These are phyloP conservation scores for Aspergillus baeticus DNA, from an alignment of 495 filamentous ascomycete species.

Conservation along the genomic window DNA sequence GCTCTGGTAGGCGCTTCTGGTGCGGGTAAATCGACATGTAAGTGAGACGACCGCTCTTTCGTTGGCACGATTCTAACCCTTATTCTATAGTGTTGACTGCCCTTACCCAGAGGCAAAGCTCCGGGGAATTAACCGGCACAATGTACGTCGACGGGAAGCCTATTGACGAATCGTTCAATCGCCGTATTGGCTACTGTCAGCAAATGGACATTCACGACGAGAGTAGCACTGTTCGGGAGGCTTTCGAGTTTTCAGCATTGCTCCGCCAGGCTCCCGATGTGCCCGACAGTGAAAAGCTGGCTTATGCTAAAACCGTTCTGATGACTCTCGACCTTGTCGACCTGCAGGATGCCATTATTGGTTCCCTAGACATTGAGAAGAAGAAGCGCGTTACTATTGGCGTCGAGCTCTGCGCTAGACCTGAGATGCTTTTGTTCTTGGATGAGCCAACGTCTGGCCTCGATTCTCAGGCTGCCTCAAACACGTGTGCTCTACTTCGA, in stretches of 20 bases:
- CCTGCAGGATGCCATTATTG: constrained; percentile 81
- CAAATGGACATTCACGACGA: constrained; percentile 88
- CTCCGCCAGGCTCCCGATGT: constrained; percentile 71
- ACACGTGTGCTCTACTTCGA: constrained; percentile 66
- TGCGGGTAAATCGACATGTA: constrained; percentile 83
- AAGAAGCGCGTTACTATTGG: constrained; percentile 73
- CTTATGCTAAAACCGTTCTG: constrained; percentile 81
- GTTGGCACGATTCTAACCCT: background rate
- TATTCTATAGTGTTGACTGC: constrained; percentile 71
- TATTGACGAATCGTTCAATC: constrained; percentile 71
- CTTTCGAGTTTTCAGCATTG: constrained; percentile 80
- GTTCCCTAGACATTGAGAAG: constrained; percentile 64
- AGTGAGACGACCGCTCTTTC: background rate
- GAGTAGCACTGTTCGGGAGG: constrained; percentile 78
- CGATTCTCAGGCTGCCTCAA: constrained; percentile 73
- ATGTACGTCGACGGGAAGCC: constrained; percentile 69
- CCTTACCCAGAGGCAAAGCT: constrained; percentile 70
- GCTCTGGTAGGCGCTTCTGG: constrained; percentile 84
- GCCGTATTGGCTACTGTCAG: constrained; percentile 79
- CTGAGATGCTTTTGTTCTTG: constrained; percentile 67
- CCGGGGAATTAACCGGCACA: constrained; percentile 72
- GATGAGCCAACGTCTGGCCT: constrained; percentile 74
- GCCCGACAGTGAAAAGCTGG: constrained; percentile 68
- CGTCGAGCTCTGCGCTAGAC: constrained; percentile 77
- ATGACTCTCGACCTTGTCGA: constrained; percentile 76